Base-by-base conservation (phyloP, 495 filamentous ascomycete genomes). In the Xylaria grammica region DNA sequence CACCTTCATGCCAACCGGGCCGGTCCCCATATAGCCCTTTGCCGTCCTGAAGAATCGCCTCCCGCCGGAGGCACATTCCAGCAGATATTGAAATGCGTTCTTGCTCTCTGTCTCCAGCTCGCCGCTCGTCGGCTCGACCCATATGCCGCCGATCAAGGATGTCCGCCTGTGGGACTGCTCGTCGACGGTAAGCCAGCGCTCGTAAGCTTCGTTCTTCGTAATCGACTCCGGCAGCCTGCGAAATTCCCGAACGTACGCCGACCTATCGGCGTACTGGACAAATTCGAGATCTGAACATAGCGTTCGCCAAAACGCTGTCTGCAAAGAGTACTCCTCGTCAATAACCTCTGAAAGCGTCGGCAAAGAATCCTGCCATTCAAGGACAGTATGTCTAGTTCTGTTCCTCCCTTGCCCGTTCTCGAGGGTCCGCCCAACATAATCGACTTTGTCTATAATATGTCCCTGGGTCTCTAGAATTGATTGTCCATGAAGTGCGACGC, bases 11-110 rank as follows among this genome's bases (percentile, higher is more conserved):
- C 44, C 62, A 15, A 24, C 61, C 13, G 71, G 71, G 3, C 68
- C 71, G 40, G 67, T 65, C 11, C 71, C 71, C 22, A 73, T 67
- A 38, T 71, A 73, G 19, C 71, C 71, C 3, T 32, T 53, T 15
- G 50, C 20, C 17, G 71, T 73, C 32, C 68, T 19, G 53, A 71
- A 73, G 54, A 73, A 69, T 7, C 58, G 45, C 19, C 69, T 65
- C 24, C 63, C 60, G 9, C 56, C 53, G 4, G 67, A 67, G 32
- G 67, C 64, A 26, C 63, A 67, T 53, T 69, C 65, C 6, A 72
- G 49, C 20, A 67, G 53, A 54, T 72, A 65, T 22, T 72, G 67
- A 32, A 72, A 69, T 20, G 69, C 60, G 59, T 67, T 67, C 19
- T 50, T 45, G 8, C 55, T 66, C 15, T 46, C 20, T 5, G 45